Conservation (phyloP, 306 rosid genomes). For the Acacia melanoxylon region DNA sequence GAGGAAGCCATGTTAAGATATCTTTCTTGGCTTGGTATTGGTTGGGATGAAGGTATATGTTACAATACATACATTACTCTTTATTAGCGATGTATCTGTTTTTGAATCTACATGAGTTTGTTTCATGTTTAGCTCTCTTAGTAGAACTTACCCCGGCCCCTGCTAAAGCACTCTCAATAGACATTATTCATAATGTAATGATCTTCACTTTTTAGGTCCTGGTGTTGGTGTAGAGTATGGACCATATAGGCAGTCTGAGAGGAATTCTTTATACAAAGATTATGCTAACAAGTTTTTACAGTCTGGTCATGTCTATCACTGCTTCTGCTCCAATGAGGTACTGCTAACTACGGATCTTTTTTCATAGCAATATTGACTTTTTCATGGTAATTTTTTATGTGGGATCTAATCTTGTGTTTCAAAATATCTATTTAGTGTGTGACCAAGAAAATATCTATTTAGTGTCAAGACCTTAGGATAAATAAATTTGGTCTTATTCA, state of each 20-base stretch:
- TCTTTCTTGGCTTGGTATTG: slow-evolving; percentile 96
- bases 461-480: neutral
- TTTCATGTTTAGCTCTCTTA: neutral
- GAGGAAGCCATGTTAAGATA: slow-evolving; percentile 83
- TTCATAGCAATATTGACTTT: slow-evolving; percentile 1
- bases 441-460: neutral
- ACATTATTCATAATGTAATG: slow-evolving; percentile 20
- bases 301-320: slow-evolving; percentile 75
- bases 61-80: neutral
- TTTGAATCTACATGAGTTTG: neutral
- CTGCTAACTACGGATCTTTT: neutral
- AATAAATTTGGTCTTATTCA: too few relatives aligned
- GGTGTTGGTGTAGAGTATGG: slow-evolving; percentile 92
- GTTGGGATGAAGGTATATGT: slow-evolving; percentile 87
- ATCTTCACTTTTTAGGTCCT: slow-evolving; percentile 59
- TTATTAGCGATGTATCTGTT: neutral
- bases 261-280: slow-evolving; percentile 77
- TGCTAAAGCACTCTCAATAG: neutral
- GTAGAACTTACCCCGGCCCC: neutral
- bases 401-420: slow-evolving; percentile 2
- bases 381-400: neutral
- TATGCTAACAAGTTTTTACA: slow-evolving; percentile 76
- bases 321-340: slow-evolving; percentile 92
- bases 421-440: neutral
- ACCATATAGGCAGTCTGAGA: slow-evolving; percentile 93